Evolutionary conservation across 2,329 filamentous ascomycete genomes (phyloP).

Genomic region (Beauveria brongniartii): DNA sequence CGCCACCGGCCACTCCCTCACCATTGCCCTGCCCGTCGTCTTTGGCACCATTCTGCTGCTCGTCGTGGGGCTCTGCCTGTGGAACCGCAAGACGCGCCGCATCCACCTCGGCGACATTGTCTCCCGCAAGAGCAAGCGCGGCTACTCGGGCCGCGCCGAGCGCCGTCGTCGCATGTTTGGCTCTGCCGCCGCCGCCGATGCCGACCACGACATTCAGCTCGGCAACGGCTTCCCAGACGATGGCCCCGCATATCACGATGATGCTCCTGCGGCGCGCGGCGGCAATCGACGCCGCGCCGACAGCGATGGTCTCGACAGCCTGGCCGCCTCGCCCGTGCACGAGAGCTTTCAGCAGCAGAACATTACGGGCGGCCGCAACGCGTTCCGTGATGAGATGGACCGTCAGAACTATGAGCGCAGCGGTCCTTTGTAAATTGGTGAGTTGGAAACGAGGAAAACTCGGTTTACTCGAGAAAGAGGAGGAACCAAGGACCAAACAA

Average conservation of each 20-base stretch:
- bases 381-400: constrained; percentile 42
- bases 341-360: constrained; percentile 32
- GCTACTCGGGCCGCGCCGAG: constrained; percentile 35
- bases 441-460: too few relatives aligned
- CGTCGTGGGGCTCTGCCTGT: constrained; percentile 48
- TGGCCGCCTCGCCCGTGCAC: constrained; percentile 39
- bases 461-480: background rate
- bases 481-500: background rate
- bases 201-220: constrained; percentile 35
- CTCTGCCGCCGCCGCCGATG: constrained; percentile 21
- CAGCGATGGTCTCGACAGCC: constrained; percentile 41
- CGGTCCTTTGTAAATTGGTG: background rate
- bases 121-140: constrained; percentile 31
- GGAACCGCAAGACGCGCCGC: constrained; percentile 42
- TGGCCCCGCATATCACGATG: constrained; percentile 27
- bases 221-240: constrained; percentile 23
- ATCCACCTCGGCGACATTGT: constrained; percentile 46
- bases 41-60: constrained; percentile 40
- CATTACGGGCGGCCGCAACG: constrained; percentile 29
- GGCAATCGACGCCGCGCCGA: constrained; percentile 23
- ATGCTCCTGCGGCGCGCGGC: constrained; percentile 20
- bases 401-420: constrained; percentile 36
- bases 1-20: constrained; percentile 35
- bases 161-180: constrained; percentile 29
- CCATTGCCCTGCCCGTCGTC: constrained; percentile 44